phyloP scores from a whole-genome alignment of 2,329 filamentous ascomycete species.

The Biscogniauxia sp. region DNA sequence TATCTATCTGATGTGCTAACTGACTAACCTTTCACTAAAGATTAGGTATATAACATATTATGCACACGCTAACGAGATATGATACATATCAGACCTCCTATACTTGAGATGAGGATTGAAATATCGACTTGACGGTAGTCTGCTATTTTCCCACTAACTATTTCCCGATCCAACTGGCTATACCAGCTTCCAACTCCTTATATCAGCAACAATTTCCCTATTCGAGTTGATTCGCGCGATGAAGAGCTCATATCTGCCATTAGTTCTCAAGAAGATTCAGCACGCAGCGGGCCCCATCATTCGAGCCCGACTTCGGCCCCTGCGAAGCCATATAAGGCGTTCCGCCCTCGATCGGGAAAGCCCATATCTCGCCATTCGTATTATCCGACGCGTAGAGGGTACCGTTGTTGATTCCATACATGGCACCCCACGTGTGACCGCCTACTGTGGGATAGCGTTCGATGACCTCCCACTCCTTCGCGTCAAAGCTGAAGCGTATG shows the following conservation, averaged over 20 bases:
- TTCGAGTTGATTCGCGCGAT: not conserved
- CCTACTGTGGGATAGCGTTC: slow-evolving; percentile 6
- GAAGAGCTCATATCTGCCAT: not conserved
- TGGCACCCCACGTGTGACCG: slow-evolving; percentile 11
- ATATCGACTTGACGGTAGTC: too few relatives aligned
- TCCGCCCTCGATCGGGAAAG: slow-evolving; percentile 11
- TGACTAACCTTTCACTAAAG: too few relatives aligned
- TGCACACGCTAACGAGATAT: too few relatives aligned
- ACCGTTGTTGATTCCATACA: slow-evolving; percentile 18
- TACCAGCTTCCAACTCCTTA: not conserved
- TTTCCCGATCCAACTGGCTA: not conserved
- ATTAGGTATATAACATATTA: too few relatives aligned
- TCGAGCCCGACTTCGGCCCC: slow-evolving; percentile 9
- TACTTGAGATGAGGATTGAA: too few relatives aligned
- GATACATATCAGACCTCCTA: too few relatives aligned
- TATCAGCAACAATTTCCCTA: not conserved
- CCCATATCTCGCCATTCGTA: slow-evolving; percentile 15
- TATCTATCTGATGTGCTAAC: too few relatives aligned
- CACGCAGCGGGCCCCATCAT: slow-evolving; percentile 18
- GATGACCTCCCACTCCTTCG: slow-evolving; percentile 11
- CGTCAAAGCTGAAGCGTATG: slow-evolving; percentile 10
- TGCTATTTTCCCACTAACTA: too few relatives aligned
- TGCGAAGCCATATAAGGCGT: slow-evolving; percentile 9
- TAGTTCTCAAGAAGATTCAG: slow-evolving; percentile 6
- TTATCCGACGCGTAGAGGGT: slow-evolving; percentile 18